Evolutionary conservation across 257 asterid genomes (phyloP).

Genomic region (Perilla frutescens): DNA sequence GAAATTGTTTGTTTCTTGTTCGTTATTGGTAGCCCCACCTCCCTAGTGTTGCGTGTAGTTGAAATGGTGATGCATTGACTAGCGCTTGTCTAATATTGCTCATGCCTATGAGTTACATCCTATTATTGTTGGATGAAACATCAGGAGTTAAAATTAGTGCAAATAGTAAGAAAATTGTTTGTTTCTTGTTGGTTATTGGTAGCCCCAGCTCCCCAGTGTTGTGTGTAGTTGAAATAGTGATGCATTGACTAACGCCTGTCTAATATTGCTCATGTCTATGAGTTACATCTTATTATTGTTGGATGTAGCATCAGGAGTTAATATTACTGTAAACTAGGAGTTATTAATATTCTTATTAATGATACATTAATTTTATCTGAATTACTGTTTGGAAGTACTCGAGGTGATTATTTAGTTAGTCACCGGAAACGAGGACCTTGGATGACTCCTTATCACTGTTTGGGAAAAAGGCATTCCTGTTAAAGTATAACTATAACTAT

Average conservation of each 20-base stretch:
- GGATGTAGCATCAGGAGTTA: conserved; percentile 2
- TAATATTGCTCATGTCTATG: neutral
- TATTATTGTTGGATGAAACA: conserved; percentile 8
- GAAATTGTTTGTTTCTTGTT: conserved; percentile 3
- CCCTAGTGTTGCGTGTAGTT: neutral
- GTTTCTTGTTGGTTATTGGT: neutral
- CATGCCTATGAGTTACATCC: neutral
- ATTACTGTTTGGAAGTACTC: neutral
- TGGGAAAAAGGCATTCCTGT: neutral
- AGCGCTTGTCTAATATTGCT: neutral
- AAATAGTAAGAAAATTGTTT: neutral
- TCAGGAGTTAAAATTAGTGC: too few species aligned
- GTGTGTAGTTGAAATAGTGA: neutral
- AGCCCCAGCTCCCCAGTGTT: neutral
- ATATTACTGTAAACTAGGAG: conserved; percentile 3
- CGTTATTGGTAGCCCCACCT: neutral
- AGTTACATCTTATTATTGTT: neutral
- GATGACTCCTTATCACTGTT: neutral
- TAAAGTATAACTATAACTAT: neutral
- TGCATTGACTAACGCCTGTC: conserved; percentile 10
- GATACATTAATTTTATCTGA: neutral
- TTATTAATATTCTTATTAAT: neutral
- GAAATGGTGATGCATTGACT: conserved; percentile 12
- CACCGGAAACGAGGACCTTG: neutral
- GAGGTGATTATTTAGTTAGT: conserved; percentile 10